Base-by-base conservation (phyloP, 169 alveolate genomes). In the Eimeria sp. region DNA sequence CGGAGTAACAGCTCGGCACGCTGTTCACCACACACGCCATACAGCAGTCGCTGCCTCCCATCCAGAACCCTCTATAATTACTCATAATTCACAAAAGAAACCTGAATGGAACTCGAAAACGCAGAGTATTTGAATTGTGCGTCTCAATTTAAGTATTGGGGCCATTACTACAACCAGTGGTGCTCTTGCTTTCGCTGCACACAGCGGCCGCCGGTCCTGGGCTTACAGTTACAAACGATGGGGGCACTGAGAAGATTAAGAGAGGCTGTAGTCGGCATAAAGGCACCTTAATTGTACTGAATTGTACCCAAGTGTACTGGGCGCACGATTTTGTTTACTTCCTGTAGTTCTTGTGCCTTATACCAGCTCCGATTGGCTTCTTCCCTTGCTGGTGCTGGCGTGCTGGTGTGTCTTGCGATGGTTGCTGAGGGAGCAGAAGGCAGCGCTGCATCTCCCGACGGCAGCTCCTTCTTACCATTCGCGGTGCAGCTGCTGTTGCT, bases 341-440 rank as follows among this genome's bases (percentile, higher is more conserved):
- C 5, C n/a, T 3, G 18, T 20, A 0, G 7, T 61, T 61, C 27
- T 4, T 61, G 70, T 25, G 20, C n/a, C n/a, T 61, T 5, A 1
- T 25, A 61, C 7, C 9, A 14, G 70, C 27, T 61, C 70, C 75
- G 75, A 25, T 65, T 65, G 43, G 10, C 43, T 65, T 7, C 34
- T 6, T 7, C 75, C 6, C 43, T n/a, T 13, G 75, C 43, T n/a
- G 75, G 16, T 25, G 75, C 75, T 25, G 75, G 43, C 7, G 75
- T 65, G 75, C 14, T 65, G 75, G 57, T 43, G 27, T 76, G 87
- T 47, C 65, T 34, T 76, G 87, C 87, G 61, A 76, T 76, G 87
- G 61, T 40, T 27, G 40, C 18, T 13, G 49, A 27, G 87, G 87
- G 49, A 7, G 49, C 65, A 1, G 61, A 76, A 47, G 87, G 65